Evolutionary conservation across 306 rosid species (phyloP).

Genomic region (Datisca glomerata): DNA sequence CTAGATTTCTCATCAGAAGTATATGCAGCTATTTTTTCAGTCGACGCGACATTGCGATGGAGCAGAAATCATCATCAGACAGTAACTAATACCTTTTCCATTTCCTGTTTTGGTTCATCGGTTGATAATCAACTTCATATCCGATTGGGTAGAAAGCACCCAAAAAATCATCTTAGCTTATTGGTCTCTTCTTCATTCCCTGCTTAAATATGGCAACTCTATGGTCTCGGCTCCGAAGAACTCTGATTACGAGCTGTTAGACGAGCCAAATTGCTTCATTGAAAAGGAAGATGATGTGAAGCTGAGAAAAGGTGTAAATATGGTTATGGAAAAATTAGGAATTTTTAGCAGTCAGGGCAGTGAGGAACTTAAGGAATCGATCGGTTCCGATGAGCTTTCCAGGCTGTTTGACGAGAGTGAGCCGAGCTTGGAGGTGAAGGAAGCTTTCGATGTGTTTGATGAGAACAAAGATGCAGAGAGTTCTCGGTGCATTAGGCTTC

Average conservation of each 20-base stretch:
- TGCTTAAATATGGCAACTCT: conserved; percentile 6
- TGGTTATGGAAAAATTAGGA: conserved; percentile 43
- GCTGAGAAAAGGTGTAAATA: conserved; percentile 35
- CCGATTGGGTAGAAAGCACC: too few species aligned
- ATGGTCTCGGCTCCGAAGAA: conserved; percentile 11
- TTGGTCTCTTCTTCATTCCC: too few species aligned
- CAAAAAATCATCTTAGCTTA: too few species aligned
- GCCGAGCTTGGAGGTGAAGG: conserved; percentile 67
- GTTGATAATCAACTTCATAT: too few species aligned
- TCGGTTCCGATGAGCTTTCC: conserved; percentile 31
- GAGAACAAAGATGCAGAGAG: conserved; percentile 58
- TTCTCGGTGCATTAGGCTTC: conserved; percentile 41
- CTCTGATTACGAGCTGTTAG: conserved; percentile 11
- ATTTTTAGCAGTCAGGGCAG: conserved; percentile 41
- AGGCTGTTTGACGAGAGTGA: conserved; percentile 61
- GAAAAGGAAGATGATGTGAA: conserved; percentile 17
- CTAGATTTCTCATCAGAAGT: too few species aligned
- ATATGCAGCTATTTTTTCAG: too few species aligned
- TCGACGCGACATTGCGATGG: too few species aligned
- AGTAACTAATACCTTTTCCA: too few species aligned
- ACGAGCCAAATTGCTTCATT: conserved; percentile 5
- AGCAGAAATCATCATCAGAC: too few species aligned
- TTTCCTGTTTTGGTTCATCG: too few species aligned
- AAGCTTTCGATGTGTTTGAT: conserved; percentile 76
- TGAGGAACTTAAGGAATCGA: conserved; percentile 28